Conservation (phyloP, 768 basidiomycete species). For the Boletus pseudo-olivaceus region DNA sequence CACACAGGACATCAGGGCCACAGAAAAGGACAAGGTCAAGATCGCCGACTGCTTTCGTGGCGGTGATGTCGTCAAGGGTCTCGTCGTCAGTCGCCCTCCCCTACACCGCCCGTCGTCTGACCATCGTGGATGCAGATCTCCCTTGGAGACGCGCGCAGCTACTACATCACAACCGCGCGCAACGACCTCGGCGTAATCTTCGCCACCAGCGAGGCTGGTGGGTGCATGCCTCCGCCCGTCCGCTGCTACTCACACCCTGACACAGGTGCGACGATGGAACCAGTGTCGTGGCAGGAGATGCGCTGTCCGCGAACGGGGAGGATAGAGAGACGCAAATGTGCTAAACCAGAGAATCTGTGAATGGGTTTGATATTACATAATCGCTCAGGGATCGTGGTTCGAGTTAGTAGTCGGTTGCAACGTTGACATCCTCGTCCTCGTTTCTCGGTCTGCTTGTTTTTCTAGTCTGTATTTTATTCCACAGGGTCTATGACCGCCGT, state of each 20-base stretch:
- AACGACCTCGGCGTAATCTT: slow-evolving; percentile 92
- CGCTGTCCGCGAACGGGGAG: slow-evolving; percentile 78
- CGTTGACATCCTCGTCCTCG: slow-evolving; percentile 11
- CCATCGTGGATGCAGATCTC: slow-evolving; percentile 60
- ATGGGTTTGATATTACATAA: slow-evolving; percentile 17
- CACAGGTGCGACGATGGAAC: slow-evolving; percentile 76
- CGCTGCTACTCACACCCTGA: slow-evolving; percentile 1
- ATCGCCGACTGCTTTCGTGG: slow-evolving; percentile 90
- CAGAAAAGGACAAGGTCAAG: slow-evolving; percentile 87
- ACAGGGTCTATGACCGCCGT: slow-evolving; percentile 55
- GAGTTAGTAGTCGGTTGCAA: slow-evolving; percentile 1
- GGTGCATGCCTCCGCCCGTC: slow-evolving; percentile 16
- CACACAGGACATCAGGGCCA: slow-evolving; percentile 82
- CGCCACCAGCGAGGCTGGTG: slow-evolving; percentile 83
- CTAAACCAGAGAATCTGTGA: slow-evolving; percentile 71
- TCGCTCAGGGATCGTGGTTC: slow-evolving; percentile 17
- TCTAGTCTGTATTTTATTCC: slow-evolving; percentile 22
- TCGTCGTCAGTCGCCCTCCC: slow-evolving; percentile 60
- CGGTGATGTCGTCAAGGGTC: slow-evolving; percentile 83
- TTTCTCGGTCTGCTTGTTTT: slow-evolving; percentile 7
- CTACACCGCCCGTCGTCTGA: slow-evolving; percentile 2
- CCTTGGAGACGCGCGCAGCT: slow-evolving; percentile 86
- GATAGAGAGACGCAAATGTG: slow-evolving; percentile 81
- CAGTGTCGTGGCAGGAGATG: slow-evolving; percentile 91
- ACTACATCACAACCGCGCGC: slow-evolving; percentile 87